These are phyloP conservation scores for Heliosperma pusillum DNA, from an alignment of 148 eudicot species.

Conservation along the genomic window DNA sequence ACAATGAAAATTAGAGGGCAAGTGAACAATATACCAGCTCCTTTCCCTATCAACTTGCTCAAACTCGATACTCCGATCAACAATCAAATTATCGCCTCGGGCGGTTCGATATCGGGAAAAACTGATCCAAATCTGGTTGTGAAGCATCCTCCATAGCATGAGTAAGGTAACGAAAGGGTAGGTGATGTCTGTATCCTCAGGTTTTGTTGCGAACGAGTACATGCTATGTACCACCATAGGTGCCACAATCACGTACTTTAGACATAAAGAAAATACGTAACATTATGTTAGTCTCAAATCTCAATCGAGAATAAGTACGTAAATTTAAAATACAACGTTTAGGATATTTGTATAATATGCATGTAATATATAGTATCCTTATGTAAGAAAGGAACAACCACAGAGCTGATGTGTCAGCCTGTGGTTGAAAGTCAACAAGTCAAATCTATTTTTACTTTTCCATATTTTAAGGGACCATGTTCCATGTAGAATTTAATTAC, in stretches of 20 bases:
- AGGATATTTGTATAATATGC: no score
- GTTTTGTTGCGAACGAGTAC: slow-evolving; percentile 18
- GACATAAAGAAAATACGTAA: neutral
- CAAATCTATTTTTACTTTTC: no score
- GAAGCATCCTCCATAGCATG: slow-evolving; percentile 36
- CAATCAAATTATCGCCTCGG: slow-evolving; percentile 26
- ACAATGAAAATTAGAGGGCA: neutral
- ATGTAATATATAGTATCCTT: no score
- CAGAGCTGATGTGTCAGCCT: no score
- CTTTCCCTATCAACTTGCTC: slow-evolving; percentile 38
- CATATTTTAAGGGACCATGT: no score
- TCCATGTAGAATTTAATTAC: no score
- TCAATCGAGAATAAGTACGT: no score
- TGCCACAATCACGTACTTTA: slow-evolving; percentile 27
- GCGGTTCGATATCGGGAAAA: slow-evolving; percentile 50
- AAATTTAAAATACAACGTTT: no score
- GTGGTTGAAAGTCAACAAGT: no score
- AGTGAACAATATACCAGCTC: slow-evolving; percentile 18
- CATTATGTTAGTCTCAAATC: neutral
- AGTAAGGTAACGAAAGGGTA: slow-evolving; percentile 10
- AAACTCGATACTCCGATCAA: slow-evolving; percentile 30
- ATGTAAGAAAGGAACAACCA: no score
- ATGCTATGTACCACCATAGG: slow-evolving; percentile 31
- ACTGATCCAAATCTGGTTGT: slow-evolving; percentile 33
- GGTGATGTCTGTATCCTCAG: neutral